Evolutionary conservation across 164 flowering plant genomes (phyloP).

Genomic region (Liriodendron chinense): DNA sequence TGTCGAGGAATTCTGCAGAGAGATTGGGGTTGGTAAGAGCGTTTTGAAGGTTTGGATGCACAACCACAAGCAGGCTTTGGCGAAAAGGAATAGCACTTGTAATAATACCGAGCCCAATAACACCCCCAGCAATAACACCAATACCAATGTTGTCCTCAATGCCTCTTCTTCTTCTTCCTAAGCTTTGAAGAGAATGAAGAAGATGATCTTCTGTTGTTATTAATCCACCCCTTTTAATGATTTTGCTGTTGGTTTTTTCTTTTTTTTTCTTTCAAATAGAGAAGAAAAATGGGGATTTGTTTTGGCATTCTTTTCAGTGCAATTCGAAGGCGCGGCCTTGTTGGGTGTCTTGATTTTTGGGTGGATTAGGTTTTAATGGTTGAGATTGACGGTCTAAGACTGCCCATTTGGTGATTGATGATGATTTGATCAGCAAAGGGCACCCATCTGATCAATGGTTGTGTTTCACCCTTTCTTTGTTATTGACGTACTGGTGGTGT

Average conservation of each 20-base stretch:
- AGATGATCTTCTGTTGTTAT: background rate
- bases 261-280: background rate
- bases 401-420: background rate
- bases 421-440: no score
- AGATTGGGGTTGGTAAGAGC: slow-evolving; percentile 49
- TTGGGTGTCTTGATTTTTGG: no score
- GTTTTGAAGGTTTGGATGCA: slow-evolving; percentile 92
- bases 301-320: background rate
- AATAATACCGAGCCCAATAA: background rate
- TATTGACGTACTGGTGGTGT: no score
- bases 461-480: no score
- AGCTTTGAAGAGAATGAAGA: background rate
- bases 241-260: background rate
- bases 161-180: slow-evolving; percentile 47
- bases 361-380: background rate
- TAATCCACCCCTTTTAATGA: background rate
- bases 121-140: background rate
- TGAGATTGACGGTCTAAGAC: background rate
- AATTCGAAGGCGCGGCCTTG: background rate
- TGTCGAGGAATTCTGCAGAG: slow-evolving; percentile 60
- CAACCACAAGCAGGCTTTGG: slow-evolving; percentile 55
- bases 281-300: background rate
- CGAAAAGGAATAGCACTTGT: slow-evolving; percentile 20
- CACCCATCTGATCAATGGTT: no score
- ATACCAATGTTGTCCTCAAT: slow-evolving; percentile 13